Evolutionary conservation across 2,329 filamentous ascomycete genomes (phyloP), one percentile per base, ranked within the genome.

Genomic region (Scedosporium dehoogii): DNA sequence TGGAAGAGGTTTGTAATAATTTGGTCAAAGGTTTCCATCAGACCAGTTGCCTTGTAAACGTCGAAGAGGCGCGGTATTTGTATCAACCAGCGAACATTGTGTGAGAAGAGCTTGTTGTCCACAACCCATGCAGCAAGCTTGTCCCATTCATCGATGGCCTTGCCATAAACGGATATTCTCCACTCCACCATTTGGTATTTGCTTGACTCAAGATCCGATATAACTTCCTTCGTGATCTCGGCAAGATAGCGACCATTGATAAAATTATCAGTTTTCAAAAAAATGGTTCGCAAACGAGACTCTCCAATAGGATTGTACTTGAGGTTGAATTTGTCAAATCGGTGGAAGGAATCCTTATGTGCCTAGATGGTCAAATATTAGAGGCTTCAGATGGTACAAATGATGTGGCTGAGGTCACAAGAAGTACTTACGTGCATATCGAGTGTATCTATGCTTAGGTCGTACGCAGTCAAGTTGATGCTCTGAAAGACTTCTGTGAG

Each of bases 121-220:
- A 97, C 86, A 6, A 99, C 92, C 94, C 94, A 99, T 3, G 90
- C 91, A 3, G 94, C 94, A 60, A 99, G 84, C 72, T 96, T 99
- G 71, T 97, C 93, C 94, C 94, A 99, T 74, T 99, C 94, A 65
- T 96, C 88, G 48, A 96, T 82, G 2, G 89, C 89, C 71, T 91
- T 90, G 65, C 94, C 94, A 70, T 99, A 99, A 66, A 99, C 91
- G 25, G 92, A 97, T 67, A 99, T 96, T 53, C 94, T 91, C 92
- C 96, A 99, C 77, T 99, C 94, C 1, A 94, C 94, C 90, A 99
- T 97, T 73, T 99, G 94, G 71, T 99, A 99, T 74, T 99, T 99
- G 83, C 92, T 97, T 58, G 93, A 96, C 74, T 99, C 94, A 38
- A 99, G 79, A 81, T 99, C 94, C 3, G 92, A 87, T 62, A 99